phyloP scores from a whole-genome alignment of 192 early-diverging fungal genomes.

The Umbelopsis isabellina region DNA sequence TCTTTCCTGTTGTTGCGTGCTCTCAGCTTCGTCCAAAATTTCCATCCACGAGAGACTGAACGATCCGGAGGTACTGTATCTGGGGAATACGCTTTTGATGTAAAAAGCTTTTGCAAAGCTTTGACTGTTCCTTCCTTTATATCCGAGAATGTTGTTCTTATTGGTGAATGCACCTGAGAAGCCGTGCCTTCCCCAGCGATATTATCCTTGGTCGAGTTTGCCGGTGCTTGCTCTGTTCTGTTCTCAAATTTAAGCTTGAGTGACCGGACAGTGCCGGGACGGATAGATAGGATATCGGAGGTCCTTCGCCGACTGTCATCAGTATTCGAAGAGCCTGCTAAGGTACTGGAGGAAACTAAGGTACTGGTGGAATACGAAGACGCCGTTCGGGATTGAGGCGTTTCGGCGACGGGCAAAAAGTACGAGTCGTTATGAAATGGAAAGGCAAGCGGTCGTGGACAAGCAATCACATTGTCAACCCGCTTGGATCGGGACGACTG shows the following conservation, averaged over 20 bases:
- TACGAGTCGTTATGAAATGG: conserved; percentile 45
- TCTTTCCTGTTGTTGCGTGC: not conserved
- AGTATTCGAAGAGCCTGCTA: not conserved
- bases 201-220: not conserved
- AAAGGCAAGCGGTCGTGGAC: conserved; percentile 42
- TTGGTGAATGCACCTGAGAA: not conserved
- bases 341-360: not conserved
- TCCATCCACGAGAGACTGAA: not conserved
- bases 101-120: not conserved
- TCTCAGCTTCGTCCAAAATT: not conserved
- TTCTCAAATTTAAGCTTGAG: not conserved
- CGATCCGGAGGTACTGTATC: not conserved
- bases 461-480: conserved; percentile 35
- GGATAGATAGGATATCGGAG: not conserved
- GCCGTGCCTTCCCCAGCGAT: not conserved
- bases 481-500: not conserved
- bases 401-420: conserved; percentile 42
- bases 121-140: conserved; percentile 15
- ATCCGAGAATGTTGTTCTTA: not conserved
- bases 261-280: conserved; percentile 12
- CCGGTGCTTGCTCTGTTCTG: not conserved
- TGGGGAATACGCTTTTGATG: not conserved
- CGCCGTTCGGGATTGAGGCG: not conserved
- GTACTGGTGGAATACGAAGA: not conserved
- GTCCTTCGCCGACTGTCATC: not conserved